These are phyloP conservation scores for Fraxinus albicans DNA, from an alignment of 305 asterid genomes.

Conservation along the genomic window DNA sequence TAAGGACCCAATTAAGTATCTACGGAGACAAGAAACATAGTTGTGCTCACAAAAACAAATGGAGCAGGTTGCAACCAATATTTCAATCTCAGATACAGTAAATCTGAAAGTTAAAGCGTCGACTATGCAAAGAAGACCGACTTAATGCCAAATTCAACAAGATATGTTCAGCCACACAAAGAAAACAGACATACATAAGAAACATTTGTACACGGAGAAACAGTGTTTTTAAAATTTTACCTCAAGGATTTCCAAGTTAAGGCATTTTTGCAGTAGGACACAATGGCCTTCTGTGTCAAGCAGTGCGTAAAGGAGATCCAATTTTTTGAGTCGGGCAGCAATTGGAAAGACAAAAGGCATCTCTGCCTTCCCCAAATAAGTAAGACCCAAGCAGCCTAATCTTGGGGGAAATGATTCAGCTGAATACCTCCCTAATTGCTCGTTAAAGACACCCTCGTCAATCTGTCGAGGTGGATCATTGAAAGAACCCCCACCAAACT, in stretches of 20 bases:
- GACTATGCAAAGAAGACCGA: not conserved
- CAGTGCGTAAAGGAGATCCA: constrained; percentile 86
- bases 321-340: constrained; percentile 61
- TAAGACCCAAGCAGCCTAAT: constrained; percentile 67
- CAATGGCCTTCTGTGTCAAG: constrained; percentile 95
- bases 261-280: constrained; percentile 63
- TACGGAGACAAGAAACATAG: not conserved
- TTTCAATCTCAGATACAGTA: not conserved
- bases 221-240: constrained; percentile 33
- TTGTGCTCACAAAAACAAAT: not conserved
- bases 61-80: not conserved
- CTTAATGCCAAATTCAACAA: not conserved
- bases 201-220: constrained; percentile 1
- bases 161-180: constrained; percentile 8
- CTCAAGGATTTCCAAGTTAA: constrained; percentile 92
- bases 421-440: constrained; percentile 45
- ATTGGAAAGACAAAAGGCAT: constrained; percentile 78
- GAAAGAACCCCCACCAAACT: no score
- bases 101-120: not conserved
- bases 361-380: constrained; percentile 63
- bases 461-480: no score
- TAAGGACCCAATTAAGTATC: not conserved
- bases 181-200: not conserved
- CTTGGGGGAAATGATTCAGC: constrained; percentile 53
- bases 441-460: no score